Evolutionary conservation across 2,329 filamentous ascomycete species (phyloP).

Genomic region (Xylariales sp.): DNA sequence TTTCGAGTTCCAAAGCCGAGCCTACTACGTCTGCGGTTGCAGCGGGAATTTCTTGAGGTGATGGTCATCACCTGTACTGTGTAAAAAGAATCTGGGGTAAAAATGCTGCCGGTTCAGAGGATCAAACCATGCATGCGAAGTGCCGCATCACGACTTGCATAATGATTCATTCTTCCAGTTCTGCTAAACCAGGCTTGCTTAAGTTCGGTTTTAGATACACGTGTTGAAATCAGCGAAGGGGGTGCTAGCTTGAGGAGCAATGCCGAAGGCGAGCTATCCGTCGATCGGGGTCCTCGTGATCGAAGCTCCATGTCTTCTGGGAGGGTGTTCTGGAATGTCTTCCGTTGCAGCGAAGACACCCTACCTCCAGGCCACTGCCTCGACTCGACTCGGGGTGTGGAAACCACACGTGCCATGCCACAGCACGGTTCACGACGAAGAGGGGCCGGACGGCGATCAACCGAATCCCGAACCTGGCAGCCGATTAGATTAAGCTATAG

Average conservation of each 20-base stretch:
- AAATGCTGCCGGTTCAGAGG: background rate
- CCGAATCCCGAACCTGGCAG: background rate
- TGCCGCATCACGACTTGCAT: background rate
- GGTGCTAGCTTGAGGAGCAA: too few species aligned
- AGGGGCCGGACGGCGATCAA: background rate
- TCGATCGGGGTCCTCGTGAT: background rate
- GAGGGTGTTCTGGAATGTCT: background rate
- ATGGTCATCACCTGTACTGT: background rate
- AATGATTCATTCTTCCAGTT: too few species aligned
- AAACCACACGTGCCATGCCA: too few species aligned
- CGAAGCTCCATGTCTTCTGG: background rate
- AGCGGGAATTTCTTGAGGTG: background rate
- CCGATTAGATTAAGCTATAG: background rate
- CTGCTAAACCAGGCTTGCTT: too few species aligned
- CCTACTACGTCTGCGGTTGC: too few species aligned
- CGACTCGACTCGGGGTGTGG: too few species aligned
- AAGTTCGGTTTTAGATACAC: too few species aligned
- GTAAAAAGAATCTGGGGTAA: conserved; percentile 7
- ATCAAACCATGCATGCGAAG: background rate
- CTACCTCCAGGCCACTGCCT: too few species aligned
- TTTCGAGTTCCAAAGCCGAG: conserved; percentile 2
- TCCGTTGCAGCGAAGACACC: too few species aligned
- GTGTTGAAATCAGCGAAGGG: too few species aligned
- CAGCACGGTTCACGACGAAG: background rate
- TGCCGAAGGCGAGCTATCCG: background rate